phyloP scores from a whole-genome alignment of 2,329 filamentous ascomycete species.

The Onygenales sp. region DNA sequence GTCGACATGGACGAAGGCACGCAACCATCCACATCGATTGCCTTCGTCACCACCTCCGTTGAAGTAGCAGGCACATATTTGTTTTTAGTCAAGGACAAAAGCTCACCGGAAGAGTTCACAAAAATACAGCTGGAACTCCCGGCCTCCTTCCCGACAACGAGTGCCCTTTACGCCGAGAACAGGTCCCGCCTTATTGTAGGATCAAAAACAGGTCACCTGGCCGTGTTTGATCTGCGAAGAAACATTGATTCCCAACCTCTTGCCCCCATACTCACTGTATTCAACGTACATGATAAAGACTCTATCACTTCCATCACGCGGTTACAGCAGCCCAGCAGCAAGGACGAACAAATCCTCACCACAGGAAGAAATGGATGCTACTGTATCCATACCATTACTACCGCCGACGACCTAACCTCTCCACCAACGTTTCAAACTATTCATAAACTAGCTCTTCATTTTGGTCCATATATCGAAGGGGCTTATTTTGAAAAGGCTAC shows the following conservation, averaged over 20 bases:
- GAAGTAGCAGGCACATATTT: conserved; percentile 2
- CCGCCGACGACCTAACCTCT: conserved; percentile 17
- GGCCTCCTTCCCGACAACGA: conserved; percentile 43
- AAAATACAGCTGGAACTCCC: conserved; percentile 52
- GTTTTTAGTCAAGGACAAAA: conserved; percentile 2
- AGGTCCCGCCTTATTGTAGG: conserved; percentile 41
- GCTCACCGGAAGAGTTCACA: not conserved
- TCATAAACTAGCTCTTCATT: conserved; percentile 59
- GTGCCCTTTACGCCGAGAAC: conserved; percentile 30
- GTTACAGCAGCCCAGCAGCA: conserved; percentile 11
- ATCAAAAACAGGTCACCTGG: conserved; percentile 46
- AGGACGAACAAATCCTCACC: conserved; percentile 46
- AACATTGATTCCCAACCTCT: not conserved
- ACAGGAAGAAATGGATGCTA: conserved; percentile 71
- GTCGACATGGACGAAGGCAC: not conserved
- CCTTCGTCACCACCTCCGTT: conserved; percentile 6
- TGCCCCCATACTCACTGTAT: conserved; percentile 9
- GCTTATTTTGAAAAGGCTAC: conserved; percentile 47
- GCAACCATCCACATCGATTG: not conserved
- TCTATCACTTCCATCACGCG: conserved; percentile 57
- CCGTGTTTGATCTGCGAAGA: conserved; percentile 31
- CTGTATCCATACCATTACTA: conserved; percentile 47
- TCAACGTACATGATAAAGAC: conserved; percentile 43
- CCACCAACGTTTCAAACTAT: conserved; percentile 38
- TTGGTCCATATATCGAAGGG: conserved; percentile 68